Percentiles rank a stretch among this genome's conserved stretches.
These are phyloP conservation scores for Forsythia suspensa DNA, from an alignment of 257 asterid species.

Conservation along the genomic window DNA sequence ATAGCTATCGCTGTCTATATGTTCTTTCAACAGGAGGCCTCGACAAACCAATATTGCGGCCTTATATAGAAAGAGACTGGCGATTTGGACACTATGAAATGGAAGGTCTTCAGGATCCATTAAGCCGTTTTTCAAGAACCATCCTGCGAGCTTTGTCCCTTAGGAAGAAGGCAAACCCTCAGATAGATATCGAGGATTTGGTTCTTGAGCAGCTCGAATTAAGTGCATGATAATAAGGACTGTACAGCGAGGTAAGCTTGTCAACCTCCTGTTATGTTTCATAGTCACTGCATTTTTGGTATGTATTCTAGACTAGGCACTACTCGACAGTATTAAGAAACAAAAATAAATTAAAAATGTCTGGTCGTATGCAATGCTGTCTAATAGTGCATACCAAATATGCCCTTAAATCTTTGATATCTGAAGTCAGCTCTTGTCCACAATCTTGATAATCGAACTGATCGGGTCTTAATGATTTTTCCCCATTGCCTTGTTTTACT, in stretches of 20 bases:
- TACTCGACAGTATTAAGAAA: neutral
- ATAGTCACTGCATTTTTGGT: neutral
- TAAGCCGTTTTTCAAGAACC: slow-evolving; percentile 67
- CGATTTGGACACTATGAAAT: slow-evolving; percentile 88
- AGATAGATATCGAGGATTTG: slow-evolving; percentile 40
- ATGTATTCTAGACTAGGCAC: too few relatives aligned
- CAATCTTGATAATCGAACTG: too few relatives aligned
- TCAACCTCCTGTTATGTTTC: neutral
- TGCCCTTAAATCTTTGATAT: neutral
- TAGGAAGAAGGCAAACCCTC: slow-evolving; percentile 38
- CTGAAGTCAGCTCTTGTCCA: neutral
- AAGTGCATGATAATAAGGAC: slow-evolving; percentile 14
- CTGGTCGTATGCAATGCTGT: neutral
- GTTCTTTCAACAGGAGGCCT: slow-evolving; percentile 66
- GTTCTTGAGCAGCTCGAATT: slow-evolving; percentile 52
- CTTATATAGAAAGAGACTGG: slow-evolving; percentile 74
- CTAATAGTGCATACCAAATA: neutral
- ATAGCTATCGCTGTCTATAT: neutral
- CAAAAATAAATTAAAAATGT: neutral
- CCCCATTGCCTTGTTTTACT: neutral
- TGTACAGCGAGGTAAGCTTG: neutral
- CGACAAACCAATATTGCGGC: slow-evolving; percentile 66
- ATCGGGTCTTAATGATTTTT: too few relatives aligned
- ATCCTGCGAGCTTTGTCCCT: slow-evolving; percentile 46
- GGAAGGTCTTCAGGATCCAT: slow-evolving; percentile 93